Percentiles rank a stretch among this genome's conserved stretches.
phyloP scores from a whole-genome alignment of 2,329 filamentous ascomycete genomes.

The Sporothrix protearum region DNA sequence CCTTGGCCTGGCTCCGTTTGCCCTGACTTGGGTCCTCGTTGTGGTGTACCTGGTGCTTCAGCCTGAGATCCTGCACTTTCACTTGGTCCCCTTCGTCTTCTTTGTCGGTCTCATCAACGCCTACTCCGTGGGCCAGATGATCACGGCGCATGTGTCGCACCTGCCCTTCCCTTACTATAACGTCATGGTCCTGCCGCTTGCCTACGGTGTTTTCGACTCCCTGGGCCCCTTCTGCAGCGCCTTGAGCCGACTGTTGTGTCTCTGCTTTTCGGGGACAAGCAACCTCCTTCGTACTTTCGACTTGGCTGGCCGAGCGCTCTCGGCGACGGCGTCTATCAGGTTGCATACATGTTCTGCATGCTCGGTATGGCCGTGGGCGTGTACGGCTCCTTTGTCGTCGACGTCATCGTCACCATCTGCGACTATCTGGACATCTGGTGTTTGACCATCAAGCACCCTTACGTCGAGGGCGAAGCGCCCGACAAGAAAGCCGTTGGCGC shows the following conservation, averaged over 20 bases:
- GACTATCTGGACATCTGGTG: conserved; percentile 99
- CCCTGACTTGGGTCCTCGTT: conserved; percentile 72
- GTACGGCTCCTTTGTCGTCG: conserved; percentile 96
- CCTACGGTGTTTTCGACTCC: conserved; percentile 75
- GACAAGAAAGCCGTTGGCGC: not conserved
- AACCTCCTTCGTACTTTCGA: conserved; percentile 22
- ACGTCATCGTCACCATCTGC: conserved; percentile 96
- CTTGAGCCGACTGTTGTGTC: conserved; percentile 36
- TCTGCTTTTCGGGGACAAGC: conserved; percentile 18
- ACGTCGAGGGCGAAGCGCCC: conserved; percentile 41
- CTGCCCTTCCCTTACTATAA: conserved; percentile 88
- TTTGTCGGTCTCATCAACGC: conserved; percentile 89
- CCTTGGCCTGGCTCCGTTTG: conserved; percentile 78
- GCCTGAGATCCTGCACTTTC: conserved; percentile 73
- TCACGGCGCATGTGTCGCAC: conserved; percentile 87
- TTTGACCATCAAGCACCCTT: conserved; percentile 87
- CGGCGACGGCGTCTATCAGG: conserved; percentile 76
- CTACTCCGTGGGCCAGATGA: conserved; percentile 93
- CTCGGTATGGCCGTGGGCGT: conserved; percentile 80
- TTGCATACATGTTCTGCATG: conserved; percentile 77
- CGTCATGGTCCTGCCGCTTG: conserved; percentile 73
- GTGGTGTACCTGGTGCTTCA: conserved; percentile 78
- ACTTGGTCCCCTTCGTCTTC: conserved; percentile 84
- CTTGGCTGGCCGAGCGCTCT: conserved; percentile 72
- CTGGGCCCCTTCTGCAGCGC: conserved; percentile 65